Evolutionary conservation across 1,284 basidiomycete species (phyloP), one percentile per base, ranked within the genome.

Genomic region (Sporisorium reilianum): DNA sequence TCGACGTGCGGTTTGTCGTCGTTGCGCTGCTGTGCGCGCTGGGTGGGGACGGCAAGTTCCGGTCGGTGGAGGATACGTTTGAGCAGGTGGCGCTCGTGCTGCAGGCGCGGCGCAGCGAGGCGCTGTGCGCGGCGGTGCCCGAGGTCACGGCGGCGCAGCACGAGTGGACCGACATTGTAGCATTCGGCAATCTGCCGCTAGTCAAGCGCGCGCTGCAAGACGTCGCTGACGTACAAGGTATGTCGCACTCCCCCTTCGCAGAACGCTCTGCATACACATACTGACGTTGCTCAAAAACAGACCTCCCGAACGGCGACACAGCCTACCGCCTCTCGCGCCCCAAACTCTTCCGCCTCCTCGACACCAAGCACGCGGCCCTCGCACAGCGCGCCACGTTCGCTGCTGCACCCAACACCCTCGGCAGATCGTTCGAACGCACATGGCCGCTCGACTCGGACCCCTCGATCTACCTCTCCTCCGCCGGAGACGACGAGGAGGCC

Each of bases 81-180:
- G 71, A 74, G 30, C 62, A 74, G 32, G 49, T 64, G 0, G 62
- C 71, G 0, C 23, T 56, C 16, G 50, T 20, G 5, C 14, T 74
- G 32, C 38, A 60, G 23, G 23, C 28, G 6, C 32, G 22, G 16
- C 45, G 66, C 14, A 58, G 38, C n/a, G 71, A 65, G 18, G 62
- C 50, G 46, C 1, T 58, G 26, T 26, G 18, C 6, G 46, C 34
- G 6, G 38, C 22, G 2, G 18, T 69, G 5, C 44, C 48, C 8
- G 58, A 34, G 14, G 5, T 69, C 25, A 66, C 20, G 30, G 50
- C n/a, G 28, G 38, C 59, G 9, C 57, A 60, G 20, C 42, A 45
- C 23, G 72, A 66, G 12, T 78, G 75, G 75, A 25, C 36, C 1
- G 75, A 78, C 40, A 42, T 78, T 20, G 25, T 63, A 12, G 45